Percentiles rank a stretch among this genome's conserved stretches.
These are phyloP conservation scores for Boletus insuetus DNA, from an alignment of 768 basidiomycete genomes.

Conservation along the genomic window DNA sequence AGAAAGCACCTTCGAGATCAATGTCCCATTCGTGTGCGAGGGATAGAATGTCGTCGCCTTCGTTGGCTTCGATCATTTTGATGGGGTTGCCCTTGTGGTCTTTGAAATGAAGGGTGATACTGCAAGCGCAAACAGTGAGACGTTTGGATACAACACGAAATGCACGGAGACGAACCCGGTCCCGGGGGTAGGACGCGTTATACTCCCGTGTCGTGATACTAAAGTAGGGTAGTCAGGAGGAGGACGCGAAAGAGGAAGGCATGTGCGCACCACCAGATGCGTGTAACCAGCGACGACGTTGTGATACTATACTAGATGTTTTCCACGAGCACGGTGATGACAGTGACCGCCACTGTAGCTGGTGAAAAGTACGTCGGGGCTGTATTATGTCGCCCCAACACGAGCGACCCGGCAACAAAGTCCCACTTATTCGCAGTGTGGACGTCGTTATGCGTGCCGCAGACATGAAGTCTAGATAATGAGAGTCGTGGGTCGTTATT, in stretches of 20 bases:
- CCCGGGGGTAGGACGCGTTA: conserved; percentile 63
- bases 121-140: conserved; percentile 29
- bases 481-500: no score
- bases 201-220: conserved; percentile 43
- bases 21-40: conserved; percentile 95
- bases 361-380: conserved; percentile 14
- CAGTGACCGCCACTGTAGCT: neutral
- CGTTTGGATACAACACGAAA: neutral
- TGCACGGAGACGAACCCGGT: conserved; percentile 52
- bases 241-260: neutral
- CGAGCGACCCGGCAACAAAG: neutral
- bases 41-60: conserved; percentile 89
- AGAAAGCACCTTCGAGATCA: conserved; percentile 81
- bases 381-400: neutral
- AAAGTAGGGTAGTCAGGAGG: neutral
- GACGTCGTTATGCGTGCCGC: conserved; percentile 11
- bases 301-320: neutral
- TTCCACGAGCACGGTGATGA: neutral
- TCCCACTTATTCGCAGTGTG: neutral
- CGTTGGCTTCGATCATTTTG: conserved; percentile 87
- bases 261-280: conserved; percentile 15
- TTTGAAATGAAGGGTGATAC: conserved; percentile 87
- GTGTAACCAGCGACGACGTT: conserved; percentile 10
- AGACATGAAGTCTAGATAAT: no score
- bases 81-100: conserved; percentile 82